phyloP scores from a whole-genome alignment of 129 eudicot species.

The Oenanthe sinensis region DNA sequence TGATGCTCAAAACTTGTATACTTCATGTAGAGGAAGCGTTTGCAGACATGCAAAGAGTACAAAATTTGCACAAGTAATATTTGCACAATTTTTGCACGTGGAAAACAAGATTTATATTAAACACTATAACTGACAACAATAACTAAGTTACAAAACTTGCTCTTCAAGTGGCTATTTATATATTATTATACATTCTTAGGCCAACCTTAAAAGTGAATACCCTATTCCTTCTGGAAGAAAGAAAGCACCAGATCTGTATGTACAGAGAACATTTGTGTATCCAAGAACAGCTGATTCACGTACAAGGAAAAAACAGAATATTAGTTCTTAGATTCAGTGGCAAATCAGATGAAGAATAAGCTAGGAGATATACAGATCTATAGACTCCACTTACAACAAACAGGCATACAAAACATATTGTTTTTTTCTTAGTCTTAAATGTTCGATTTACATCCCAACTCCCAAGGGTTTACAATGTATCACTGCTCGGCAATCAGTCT shows the following conservation, averaged over 20 bases:
- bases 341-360: background rate
- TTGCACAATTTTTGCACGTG: background rate
- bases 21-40: background rate
- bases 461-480: background rate
- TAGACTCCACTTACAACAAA: background rate
- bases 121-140: constrained; percentile 3
- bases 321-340: background rate
- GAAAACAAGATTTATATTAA: background rate
- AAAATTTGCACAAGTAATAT: background rate
- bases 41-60: background rate
- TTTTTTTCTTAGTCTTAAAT: no score
- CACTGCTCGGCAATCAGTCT: background rate
- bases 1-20: background rate
- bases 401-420: background rate
- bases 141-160: constrained; percentile 3
- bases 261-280: constrained; percentile 96
- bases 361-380: background rate
- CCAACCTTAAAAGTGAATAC: background rate
- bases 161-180: background rate
- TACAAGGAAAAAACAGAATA: constrained; percentile 4
- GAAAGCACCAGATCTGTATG: constrained; percentile 97
- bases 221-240: constrained; percentile 85
- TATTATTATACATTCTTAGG: background rate
- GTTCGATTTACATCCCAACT: background rate
- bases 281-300: constrained; percentile 66